Base-by-base conservation (phyloP, 139 green algal species). In the Raphidocelis subcapitata region DNA sequence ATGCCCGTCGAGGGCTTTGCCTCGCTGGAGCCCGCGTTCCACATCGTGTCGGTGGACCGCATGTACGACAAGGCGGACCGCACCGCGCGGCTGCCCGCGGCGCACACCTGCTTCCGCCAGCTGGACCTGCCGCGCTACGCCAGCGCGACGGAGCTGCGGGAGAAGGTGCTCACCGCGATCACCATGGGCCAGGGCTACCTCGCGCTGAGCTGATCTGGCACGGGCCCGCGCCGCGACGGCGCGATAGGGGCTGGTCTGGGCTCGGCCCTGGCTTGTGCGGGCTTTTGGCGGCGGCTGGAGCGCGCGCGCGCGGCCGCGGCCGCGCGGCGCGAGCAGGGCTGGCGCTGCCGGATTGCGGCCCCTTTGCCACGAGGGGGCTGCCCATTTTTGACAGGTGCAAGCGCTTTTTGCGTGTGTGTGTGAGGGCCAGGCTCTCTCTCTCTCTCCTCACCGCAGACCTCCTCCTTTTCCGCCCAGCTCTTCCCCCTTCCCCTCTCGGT, bases 181-280 rank as follows among this genome's bases (percentile, higher is more conserved):
- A 89, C 84, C 57, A 83, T 89, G 36, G 84, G 84, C 35, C 81
- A 87, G 74, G 84, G 84, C 24, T 89, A 89, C 73, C 86, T 89
- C 81, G 84, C 83, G 46, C 66, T 88, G 29, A 85, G 79, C 1
- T 88, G 37, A 74, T n/a, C n/a, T n/a, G n/a, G n/a, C n/a, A n/a
- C n/a, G n/a, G n/a, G n/a, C n/a, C n/a, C n/a, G n/a, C n/a, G n/a
- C n/a, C n/a, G n/a, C n/a, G n/a, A n/a, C n/a, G n/a, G n/a, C n/a
- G n/a, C n/a, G n/a, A n/a, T n/a, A n/a, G n/a, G n/a, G n/a, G n/a
- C n/a, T n/a, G n/a, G n/a, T n/a, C n/a, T n/a, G n/a, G n/a, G n/a
- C n/a, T n/a, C n/a, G n/a, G n/a, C n/a, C n/a, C n/a, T n/a, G n/a
- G n/a, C n/a, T n/a, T n/a, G n/a, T n/a, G n/a, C n/a, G n/a, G n/a